phyloP scores from a whole-genome alignment of 2,329 filamentous ascomycete genomes.

The Harringtonia lauricola region DNA sequence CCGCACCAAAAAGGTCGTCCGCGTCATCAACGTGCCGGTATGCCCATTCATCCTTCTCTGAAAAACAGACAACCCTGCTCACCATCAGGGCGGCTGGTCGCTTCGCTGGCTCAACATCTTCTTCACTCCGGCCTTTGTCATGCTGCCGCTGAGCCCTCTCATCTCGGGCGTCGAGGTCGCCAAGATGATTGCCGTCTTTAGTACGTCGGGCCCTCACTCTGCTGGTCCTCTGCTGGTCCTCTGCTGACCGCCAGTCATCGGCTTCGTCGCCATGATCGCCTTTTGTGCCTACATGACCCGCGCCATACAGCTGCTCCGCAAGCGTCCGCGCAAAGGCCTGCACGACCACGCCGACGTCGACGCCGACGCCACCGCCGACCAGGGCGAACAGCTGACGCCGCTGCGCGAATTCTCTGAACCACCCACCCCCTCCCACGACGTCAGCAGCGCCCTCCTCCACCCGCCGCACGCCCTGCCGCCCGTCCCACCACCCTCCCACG shows the following conservation, averaged over 20 bases:
- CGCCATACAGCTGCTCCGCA: slow-evolving; percentile 37
- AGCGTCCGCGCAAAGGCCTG: slow-evolving; percentile 39
- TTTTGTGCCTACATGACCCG: slow-evolving; percentile 43
- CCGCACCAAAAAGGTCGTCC: slow-evolving; percentile 34
- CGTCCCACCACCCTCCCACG: slow-evolving; percentile 8
- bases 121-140: slow-evolving; percentile 48
- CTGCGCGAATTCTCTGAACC: slow-evolving; percentile 11
- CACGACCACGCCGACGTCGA: slow-evolving; percentile 38
- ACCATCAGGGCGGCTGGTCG: slow-evolving; percentile 48
- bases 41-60: background rate
- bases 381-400: slow-evolving; percentile 7
- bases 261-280: slow-evolving; percentile 40
- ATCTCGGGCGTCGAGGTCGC: slow-evolving; percentile 43
- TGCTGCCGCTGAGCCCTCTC: slow-evolving; percentile 43
- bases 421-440: slow-evolving; percentile 1
- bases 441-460: too few species aligned
- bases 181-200: slow-evolving; percentile 48
- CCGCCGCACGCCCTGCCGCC: background rate
- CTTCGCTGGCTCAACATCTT: slow-evolving; percentile 48
- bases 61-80: too few species aligned
- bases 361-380: slow-evolving; percentile 27
- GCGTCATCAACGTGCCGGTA: slow-evolving; percentile 41
- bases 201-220: slow-evolving; percentile 24
- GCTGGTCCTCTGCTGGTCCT: background rate
- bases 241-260: slow-evolving; percentile 30